Evolutionary conservation across 1,284 basidiomycete species (phyloP), one percentile per base, ranked within the genome.

Genomic region (Pascua sp.): DNA sequence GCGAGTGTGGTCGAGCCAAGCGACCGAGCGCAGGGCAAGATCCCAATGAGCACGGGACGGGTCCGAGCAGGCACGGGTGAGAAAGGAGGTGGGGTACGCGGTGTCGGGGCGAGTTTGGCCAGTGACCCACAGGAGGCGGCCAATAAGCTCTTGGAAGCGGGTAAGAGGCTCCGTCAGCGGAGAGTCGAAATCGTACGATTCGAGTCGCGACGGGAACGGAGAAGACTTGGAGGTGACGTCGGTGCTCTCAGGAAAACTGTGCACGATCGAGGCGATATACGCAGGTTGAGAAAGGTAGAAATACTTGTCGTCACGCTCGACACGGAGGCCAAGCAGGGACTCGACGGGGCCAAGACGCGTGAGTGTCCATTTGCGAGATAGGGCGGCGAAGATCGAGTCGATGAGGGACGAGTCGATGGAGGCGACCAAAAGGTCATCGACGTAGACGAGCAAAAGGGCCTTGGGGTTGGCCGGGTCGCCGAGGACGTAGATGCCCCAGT

Each of bases 191-290:
- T 9, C 18, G n/a, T 17, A 16, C 32, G 32, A 1, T 4, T 7
- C 51, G 47, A 42, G 32, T 12, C 42, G 12, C 8, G 17, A 24
- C 44, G 44, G 8, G 51, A 41, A 16, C 11, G 36, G n/a, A 46
- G 54, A 16, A 47, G 16, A 38, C 43, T 5, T 41, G 59, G 18
- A 39, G 46, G 11, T 2, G 18, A 43, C 4, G 18, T 41, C 5
- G 52, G n/a, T n/a, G n/a, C n/a, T n/a, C n/a, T n/a, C n/a, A n/a
- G n/a, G n/a, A n/a, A 79, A 81, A 8, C 67, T 66, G 0, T 57
- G n/a, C 12, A 79, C 56, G 32, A 80, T 61, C 2, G 64, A 58
- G 47, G 80, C 70, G 47, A 81, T 80, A 49, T 80, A 78, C 0
- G 75, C 69, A 0, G 58, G 66, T 62, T 80, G 79, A 0, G 72